These are phyloP conservation scores for Mycena belliarum DNA, from an alignment of 768 basidiomycete genomes.

Conservation along the genomic window DNA sequence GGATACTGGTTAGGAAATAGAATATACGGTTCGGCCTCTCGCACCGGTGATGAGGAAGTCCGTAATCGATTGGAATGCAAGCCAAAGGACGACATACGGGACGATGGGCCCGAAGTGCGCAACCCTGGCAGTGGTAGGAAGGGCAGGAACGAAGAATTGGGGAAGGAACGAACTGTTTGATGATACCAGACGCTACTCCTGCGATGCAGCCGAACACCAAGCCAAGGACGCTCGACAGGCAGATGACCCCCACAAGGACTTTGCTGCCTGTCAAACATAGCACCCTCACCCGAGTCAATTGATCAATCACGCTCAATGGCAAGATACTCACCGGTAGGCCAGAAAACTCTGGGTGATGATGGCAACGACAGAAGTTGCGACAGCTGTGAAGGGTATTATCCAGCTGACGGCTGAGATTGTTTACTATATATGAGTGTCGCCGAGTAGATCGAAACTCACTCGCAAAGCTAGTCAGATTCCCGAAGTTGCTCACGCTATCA, in stretches of 20 bases:
- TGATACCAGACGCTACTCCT: constrained; percentile 44
- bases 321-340: constrained; percentile 39
- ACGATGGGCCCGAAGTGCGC: constrained; percentile 42
- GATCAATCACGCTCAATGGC: background rate
- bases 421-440: background rate
- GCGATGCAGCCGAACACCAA: constrained; percentile 46
- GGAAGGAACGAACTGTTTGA: constrained; percentile 36
- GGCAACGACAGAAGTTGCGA: constrained; percentile 46
- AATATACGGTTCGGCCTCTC: too few relatives aligned
- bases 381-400: constrained; percentile 53
- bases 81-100: constrained; percentile 47
- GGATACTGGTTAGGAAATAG: too few relatives aligned
- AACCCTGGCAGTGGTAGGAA: constrained; percentile 31
- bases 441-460: constrained; percentile 22
- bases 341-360: constrained; percentile 53
- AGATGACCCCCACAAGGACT: constrained; percentile 35
- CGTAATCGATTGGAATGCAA: constrained; percentile 44
- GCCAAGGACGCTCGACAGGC: constrained; percentile 37
- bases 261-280: constrained; percentile 37
- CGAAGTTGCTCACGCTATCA: constrained; percentile 41
- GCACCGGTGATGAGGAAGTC: constrained; percentile 50
- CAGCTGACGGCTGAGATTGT: constrained; percentile 40
- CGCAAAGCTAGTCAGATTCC: constrained; percentile 37
- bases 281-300: constrained; percentile 29
- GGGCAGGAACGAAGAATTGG: background rate